A percentile compares a stretch with the other conserved stretches of the same genome.
phyloP scores from a whole-genome alignment of 1,139 yeast genomes.

The Saccharomycopsis hybrid region DNA sequence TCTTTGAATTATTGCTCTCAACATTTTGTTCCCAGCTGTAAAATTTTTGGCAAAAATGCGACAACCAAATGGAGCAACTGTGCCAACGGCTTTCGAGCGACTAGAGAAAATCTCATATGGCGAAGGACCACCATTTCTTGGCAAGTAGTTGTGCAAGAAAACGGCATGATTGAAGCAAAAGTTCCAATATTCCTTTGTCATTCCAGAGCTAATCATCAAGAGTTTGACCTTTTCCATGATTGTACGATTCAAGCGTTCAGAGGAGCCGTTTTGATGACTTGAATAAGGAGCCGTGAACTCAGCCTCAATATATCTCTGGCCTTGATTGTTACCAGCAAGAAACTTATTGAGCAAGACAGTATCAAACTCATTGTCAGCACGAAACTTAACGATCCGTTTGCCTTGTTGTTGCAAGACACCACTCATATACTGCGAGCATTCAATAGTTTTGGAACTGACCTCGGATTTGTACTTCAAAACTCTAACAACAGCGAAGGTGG shows the following conservation, averaged over 20 bases:
- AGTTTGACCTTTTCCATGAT: background rate
- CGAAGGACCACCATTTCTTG: background rate
- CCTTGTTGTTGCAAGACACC: background rate
- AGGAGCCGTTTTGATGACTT: background rate
- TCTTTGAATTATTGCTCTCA: too few species aligned
- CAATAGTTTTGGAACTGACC: background rate
- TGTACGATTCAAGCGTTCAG: background rate
- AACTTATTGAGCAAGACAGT: background rate
- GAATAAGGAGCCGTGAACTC: background rate
- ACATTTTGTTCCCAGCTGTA: background rate
- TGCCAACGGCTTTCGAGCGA: background rate
- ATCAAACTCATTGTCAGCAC: slow-evolving; percentile 1
- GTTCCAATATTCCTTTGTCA: too few species aligned
- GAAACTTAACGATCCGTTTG: background rate
- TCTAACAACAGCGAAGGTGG: background rate
- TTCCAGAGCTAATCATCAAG: background rate
- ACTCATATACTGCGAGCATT: background rate
- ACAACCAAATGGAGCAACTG: background rate
- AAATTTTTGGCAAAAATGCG: background rate
- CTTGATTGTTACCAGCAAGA: background rate
- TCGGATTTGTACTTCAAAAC: background rate
- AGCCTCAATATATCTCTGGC: background rate
- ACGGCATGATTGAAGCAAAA: background rate
- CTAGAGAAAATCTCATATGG: background rate
- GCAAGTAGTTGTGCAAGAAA: background rate